Conservation (phyloP, 179 eudicot species). For the Sideroxylon spinosum region DNA sequence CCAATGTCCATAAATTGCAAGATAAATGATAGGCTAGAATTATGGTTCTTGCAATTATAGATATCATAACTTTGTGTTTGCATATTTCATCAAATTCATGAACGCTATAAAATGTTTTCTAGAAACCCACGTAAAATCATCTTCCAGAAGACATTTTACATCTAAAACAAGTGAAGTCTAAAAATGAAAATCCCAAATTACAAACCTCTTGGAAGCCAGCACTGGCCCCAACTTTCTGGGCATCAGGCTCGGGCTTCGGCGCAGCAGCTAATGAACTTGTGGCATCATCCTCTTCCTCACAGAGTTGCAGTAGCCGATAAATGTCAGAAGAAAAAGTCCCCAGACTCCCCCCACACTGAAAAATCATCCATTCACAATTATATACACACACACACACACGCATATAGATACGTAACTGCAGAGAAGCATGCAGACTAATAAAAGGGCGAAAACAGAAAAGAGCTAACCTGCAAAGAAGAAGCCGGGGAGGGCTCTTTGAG, state of each 20-base stretch:
- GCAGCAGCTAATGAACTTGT: conserved; percentile 61
- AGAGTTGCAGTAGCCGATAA: conserved; percentile 65
- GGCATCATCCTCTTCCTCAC: conserved; percentile 99
- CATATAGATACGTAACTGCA: neutral
- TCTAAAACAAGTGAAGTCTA: too few relatives aligned
- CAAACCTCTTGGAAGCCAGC: conserved; percentile 49
- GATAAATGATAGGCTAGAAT: too few relatives aligned
- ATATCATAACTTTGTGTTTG: too few relatives aligned
- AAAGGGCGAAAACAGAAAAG: neutral
- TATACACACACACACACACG: neutral
- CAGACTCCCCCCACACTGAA: conserved; percentile 76
- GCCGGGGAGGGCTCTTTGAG: conserved; percentile 97
- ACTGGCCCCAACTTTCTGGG: conserved; percentile 38
- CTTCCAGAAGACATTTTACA: too few relatives aligned
- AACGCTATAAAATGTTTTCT: neutral
- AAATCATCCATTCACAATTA: conserved; percentile 9
- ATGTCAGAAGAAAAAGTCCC: conserved; percentile 84
- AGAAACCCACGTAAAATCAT: too few relatives aligned
- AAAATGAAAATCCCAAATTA: too few relatives aligned
- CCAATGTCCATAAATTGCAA: neutral
- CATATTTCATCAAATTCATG: neutral
- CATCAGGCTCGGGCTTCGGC: conserved; percentile 81
- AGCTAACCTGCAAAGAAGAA: conserved; percentile 58
- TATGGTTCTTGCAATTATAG: too few relatives aligned
- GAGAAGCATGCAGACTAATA: neutral